phyloP scores from a whole-genome alignment of 176 grass and related monocot genomes.

The Ensete glaucum region DNA sequence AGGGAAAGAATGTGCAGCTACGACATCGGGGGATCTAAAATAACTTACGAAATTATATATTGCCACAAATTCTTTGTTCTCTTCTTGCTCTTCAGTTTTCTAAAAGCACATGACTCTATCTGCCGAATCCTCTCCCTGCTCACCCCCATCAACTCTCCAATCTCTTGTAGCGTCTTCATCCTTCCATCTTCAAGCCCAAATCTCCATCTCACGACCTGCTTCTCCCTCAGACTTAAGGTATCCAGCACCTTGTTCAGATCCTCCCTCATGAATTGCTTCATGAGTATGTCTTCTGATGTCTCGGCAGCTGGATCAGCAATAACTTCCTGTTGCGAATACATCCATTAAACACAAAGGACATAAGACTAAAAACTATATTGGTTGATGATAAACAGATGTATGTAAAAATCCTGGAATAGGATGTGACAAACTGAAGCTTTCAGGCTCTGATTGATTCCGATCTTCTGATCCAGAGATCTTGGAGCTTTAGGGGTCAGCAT shows the following conservation, averaged over 20 bases:
- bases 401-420: neutral
- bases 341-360: slow-evolving; percentile 2
- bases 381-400: neutral
- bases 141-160: slow-evolving; percentile 57
- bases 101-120: slow-evolving; percentile 67
- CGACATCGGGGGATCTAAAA: neutral
- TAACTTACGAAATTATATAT: slow-evolving; percentile 35
- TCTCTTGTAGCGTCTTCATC: slow-evolving; percentile 62
- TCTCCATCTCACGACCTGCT: slow-evolving; percentile 49
- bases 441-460: slow-evolving; percentile 43
- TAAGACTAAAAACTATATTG: neutral
- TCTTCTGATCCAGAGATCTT: slow-evolving; percentile 50
- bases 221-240: slow-evolving; percentile 53
- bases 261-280: slow-evolving; percentile 51
- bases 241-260: slow-evolving; percentile 58
- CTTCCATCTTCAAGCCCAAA: slow-evolving; percentile 69
- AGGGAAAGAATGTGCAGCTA: slow-evolving; percentile 9
- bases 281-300: slow-evolving; percentile 49
- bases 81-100: slow-evolving; percentile 73
- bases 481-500: slow-evolving; percentile 55
- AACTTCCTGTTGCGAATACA: slow-evolving; percentile 38
- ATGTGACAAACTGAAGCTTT: slow-evolving; percentile 51
- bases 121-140: slow-evolving; percentile 89
- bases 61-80: slow-evolving; percentile 46
- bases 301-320: slow-evolving; percentile 55